phyloP scores from a whole-genome alignment of 225 moss, liverwort and hornwort species.

The Neckera pumila region DNA sequence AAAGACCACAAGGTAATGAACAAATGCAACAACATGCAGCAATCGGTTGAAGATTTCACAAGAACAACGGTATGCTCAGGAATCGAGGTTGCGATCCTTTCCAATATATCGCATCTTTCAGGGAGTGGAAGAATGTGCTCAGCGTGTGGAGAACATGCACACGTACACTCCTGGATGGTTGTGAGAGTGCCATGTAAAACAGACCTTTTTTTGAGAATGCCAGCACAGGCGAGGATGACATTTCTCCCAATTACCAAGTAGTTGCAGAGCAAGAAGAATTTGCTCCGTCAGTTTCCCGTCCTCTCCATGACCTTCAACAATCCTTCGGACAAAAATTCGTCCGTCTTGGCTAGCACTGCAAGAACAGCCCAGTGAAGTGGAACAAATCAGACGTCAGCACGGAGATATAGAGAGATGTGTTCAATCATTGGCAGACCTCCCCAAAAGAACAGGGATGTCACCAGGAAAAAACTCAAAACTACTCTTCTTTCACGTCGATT shows the following conservation, averaged over 20 bases:
- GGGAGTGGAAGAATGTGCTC: background rate
- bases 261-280: constrained; percentile 64
- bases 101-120: background rate
- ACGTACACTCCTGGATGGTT: background rate
- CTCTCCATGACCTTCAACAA: constrained; percentile 62
- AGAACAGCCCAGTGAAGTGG: background rate
- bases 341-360: constrained; percentile 89
- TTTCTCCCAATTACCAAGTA: constrained; percentile 78
- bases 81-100: background rate
- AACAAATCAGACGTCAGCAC: background rate
- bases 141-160: background rate
- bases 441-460: background rate
- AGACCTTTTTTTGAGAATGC: constrained; percentile 80
- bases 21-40: background rate
- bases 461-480: background rate
- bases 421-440: background rate
- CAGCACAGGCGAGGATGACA: constrained; percentile 93
- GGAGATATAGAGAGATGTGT: background rate
- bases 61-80: background rate
- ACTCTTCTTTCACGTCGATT: background rate
- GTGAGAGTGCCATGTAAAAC: background rate
- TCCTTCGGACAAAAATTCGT: constrained; percentile 69
- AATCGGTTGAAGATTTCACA: background rate
- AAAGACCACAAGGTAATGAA: background rate
- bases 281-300: constrained; percentile 68